Percentiles rank a stretch among this genome's conserved stretches.
These are phyloP conservation scores for Paecilomyces variotii DNA, from an alignment of 2,329 filamentous ascomycete genomes.

Conservation along the genomic window DNA sequence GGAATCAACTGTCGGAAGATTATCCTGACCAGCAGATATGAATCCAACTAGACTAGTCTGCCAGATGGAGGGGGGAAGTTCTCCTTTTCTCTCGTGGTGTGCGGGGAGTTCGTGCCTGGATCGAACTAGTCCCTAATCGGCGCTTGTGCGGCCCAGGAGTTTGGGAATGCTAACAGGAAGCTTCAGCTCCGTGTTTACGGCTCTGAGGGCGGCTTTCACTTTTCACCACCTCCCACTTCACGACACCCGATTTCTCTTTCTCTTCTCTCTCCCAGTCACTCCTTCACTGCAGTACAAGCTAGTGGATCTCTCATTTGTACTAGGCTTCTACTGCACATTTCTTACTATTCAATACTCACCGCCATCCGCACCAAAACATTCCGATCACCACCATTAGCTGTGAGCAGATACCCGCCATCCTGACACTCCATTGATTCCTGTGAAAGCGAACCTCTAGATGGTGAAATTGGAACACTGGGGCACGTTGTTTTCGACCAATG, in stretches of 20 bases:
- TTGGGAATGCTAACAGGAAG: background rate
- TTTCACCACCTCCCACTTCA: background rate
- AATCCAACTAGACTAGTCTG: background rate
- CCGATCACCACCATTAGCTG: background rate
- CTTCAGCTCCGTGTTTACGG: conserved; percentile 1
- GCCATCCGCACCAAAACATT: background rate
- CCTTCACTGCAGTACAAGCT: conserved; percentile 1
- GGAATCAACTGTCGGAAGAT: background rate
- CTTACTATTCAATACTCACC: background rate
- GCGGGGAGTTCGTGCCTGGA: background rate
- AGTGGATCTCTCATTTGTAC: background rate
- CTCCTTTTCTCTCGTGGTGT: conserved; percentile 2
- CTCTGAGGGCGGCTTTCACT: background rate
- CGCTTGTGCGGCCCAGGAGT: background rate
- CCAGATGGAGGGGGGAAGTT: background rate
- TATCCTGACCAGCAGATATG: background rate
- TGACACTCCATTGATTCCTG: background rate
- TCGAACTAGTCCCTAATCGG: background rate
- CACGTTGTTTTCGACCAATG: conserved; percentile 14
- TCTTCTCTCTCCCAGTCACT: conserved; percentile 7
- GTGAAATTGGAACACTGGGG: background rate
- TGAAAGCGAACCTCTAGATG: background rate
- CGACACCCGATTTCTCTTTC: background rate
- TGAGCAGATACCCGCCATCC: background rate
- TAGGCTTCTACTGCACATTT: background rate